phyloP scores from a whole-genome alignment of 148 eudicot genomes.

The Talinum fruticosum region DNA sequence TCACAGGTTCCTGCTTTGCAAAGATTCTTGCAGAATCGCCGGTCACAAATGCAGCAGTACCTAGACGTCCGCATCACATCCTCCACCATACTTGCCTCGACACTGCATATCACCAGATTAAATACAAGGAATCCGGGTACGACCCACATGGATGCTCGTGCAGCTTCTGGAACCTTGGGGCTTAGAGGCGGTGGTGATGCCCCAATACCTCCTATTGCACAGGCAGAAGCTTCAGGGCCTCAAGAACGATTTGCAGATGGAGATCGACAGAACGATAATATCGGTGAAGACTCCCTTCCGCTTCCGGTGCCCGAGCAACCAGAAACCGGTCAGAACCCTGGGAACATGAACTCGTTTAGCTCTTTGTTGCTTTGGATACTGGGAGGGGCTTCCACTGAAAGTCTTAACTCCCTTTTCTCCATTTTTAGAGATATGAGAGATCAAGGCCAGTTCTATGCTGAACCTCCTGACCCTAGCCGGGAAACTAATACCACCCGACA shows the following conservation, averaged over 20 bases:
- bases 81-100: slow-evolving; percentile 88
- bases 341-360: slow-evolving; percentile 66
- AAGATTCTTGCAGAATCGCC: slow-evolving; percentile 79
- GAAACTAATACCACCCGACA: slow-evolving; percentile 31
- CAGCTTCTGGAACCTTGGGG: slow-evolving; percentile 38
- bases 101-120: slow-evolving; percentile 84
- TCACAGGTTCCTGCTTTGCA: slow-evolving; percentile 92
- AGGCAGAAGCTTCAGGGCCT: slow-evolving; percentile 35
- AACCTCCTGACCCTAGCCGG: slow-evolving; percentile 45
- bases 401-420: slow-evolving; percentile 82
- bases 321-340: slow-evolving; percentile 60
- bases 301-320: slow-evolving; percentile 38
- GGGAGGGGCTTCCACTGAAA: slow-evolving; percentile 93
- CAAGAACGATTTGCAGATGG: slow-evolving; percentile 36
- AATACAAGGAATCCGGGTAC: slow-evolving; percentile 59
- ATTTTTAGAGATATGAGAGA: slow-evolving; percentile 84
- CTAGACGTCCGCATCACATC: slow-evolving; percentile 94
- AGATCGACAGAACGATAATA: slow-evolving; percentile 30
- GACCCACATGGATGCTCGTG: slow-evolving; percentile 29
- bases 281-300: slow-evolving; percentile 43
- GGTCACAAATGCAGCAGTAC: slow-evolving; percentile 83
- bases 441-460: slow-evolving; percentile 67
- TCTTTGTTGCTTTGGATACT: slow-evolving; percentile 78
- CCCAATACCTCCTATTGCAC: slow-evolving; percentile 36
- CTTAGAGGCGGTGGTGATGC: slow-evolving; percentile 34